Percentiles rank a stretch among this genome's conserved stretches.
phyloP scores from a whole-genome alignment of 768 basidiomycete species.

The Mycena epipterygia region DNA sequence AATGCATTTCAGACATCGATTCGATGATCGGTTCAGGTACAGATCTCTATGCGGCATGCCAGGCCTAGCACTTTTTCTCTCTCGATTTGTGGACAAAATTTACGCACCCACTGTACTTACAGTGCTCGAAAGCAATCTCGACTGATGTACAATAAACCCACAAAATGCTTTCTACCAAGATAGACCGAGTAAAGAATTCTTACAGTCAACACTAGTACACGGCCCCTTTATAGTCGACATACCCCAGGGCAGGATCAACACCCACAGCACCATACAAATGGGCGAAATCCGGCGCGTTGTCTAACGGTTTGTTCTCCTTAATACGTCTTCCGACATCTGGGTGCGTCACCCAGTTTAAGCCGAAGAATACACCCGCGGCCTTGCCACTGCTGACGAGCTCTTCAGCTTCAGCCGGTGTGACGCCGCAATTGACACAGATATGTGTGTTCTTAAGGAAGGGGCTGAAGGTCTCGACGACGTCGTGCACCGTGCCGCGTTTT shows the following conservation, averaged over 20 bases:
- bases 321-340: conserved; percentile 58
- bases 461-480: conserved; percentile 55
- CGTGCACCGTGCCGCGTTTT: conserved; percentile 52
- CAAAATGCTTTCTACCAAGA: neutral
- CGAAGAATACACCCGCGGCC: conserved; percentile 54
- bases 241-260: conserved; percentile 47
- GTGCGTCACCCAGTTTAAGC: conserved; percentile 54
- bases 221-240: conserved; percentile 54
- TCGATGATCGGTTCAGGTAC: conserved; percentile 51
- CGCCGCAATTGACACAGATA: conserved; percentile 53
- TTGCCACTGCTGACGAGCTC: conserved; percentile 50
- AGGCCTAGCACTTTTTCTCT: conserved; percentile 29
- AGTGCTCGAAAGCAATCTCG: too few relatives aligned
- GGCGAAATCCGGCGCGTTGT: conserved; percentile 46
- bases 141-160: neutral
- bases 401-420: conserved; percentile 54
- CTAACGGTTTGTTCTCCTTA: conserved; percentile 49
- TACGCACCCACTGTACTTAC: too few relatives aligned
- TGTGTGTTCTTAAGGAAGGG: conserved; percentile 52
- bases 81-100: neutral
- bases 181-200: neutral
- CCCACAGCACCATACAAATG: conserved; percentile 43
- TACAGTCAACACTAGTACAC: neutral
- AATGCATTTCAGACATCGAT: conserved; percentile 53
- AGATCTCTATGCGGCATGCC: conserved; percentile 50